These are phyloP conservation scores for Sphaerulina vaccinii DNA, from an alignment of 2,329 filamentous ascomycete genomes.

Conservation along the genomic window DNA sequence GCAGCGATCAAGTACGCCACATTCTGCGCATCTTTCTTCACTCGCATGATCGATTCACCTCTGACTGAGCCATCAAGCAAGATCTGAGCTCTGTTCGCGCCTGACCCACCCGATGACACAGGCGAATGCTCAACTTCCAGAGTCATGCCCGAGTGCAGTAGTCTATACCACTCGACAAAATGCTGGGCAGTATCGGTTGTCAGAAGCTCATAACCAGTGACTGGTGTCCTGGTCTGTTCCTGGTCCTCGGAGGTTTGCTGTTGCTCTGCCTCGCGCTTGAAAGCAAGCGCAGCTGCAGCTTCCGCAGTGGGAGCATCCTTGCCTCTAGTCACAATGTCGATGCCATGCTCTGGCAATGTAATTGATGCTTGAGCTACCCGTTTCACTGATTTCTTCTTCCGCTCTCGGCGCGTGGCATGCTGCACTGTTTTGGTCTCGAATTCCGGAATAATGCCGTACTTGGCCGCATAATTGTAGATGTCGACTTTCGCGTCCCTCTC, in stretches of 20 bases:
- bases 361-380: slow-evolving; percentile 24
- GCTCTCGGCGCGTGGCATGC: neutral
- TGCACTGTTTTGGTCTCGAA: slow-evolving; percentile 18
- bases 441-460: slow-evolving; percentile 39
- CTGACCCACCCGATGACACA: neutral
- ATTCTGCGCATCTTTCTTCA: slow-evolving; percentile 38
- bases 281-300: slow-evolving; percentile 39
- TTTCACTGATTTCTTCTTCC: slow-evolving; percentile 1
- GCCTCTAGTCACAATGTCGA: slow-evolving; percentile 35
- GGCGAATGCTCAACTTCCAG: slow-evolving; percentile 28
- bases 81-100: slow-evolving; percentile 28
- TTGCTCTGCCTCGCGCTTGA: slow-evolving; percentile 42
- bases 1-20: slow-evolving; percentile 41
- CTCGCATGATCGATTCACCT: slow-evolving; percentile 32
- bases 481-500: slow-evolving; percentile 32
- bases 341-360: slow-evolving; percentile 39
- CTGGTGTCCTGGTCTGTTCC: neutral
- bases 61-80: slow-evolving; percentile 33
- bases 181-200: slow-evolving; percentile 40
- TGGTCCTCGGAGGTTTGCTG: slow-evolving; percentile 25
- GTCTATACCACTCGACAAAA: slow-evolving; percentile 41
- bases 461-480: slow-evolving; percentile 46
- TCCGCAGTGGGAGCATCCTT: slow-evolving; percentile 35
- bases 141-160: slow-evolving; percentile 9
- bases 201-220: slow-evolving; percentile 29